phyloP scores from a whole-genome alignment of 768 basidiomycete genomes.

The Collybia sordida region DNA sequence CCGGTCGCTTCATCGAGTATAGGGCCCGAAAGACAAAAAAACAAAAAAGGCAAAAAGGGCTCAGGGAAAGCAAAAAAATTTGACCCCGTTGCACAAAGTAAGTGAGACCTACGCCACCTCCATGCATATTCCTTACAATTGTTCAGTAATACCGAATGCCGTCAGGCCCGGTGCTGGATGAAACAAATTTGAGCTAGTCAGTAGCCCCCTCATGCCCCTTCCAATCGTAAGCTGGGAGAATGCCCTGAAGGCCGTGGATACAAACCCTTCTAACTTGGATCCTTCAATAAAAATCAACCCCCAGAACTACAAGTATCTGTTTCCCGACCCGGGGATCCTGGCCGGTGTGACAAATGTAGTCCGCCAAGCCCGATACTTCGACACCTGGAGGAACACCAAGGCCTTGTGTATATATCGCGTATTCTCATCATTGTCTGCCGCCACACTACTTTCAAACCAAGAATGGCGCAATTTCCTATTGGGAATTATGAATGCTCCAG shows the following conservation, averaged over 20 bases:
- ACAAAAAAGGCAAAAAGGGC: background rate
- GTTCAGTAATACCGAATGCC: no score
- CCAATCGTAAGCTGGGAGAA: background rate
- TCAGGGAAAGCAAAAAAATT: background rate
- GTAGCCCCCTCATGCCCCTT: background rate
- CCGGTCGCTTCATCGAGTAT: background rate
- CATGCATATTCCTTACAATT: background rate
- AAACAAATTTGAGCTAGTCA: background rate
- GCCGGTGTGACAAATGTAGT: background rate
- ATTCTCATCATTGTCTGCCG: background rate
- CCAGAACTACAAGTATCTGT: constrained; percentile 1
- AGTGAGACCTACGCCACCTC: background rate
- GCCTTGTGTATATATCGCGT: background rate
- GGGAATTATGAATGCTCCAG: background rate
- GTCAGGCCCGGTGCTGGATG: background rate
- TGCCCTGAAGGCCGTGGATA: background rate
- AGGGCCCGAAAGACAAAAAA: background rate
- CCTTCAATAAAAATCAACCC: background rate
- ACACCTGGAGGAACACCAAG: background rate
- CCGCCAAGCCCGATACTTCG: background rate
- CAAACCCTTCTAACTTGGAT: background rate
- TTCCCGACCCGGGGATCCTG: background rate
- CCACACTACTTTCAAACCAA: background rate
- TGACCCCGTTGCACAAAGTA: background rate
- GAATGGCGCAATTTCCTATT: background rate